Evolutionary conservation across 306 rosid genomes (phyloP), one percentile per base, ranked within the genome.

Genomic region (Corylus heterophylla): DNA sequence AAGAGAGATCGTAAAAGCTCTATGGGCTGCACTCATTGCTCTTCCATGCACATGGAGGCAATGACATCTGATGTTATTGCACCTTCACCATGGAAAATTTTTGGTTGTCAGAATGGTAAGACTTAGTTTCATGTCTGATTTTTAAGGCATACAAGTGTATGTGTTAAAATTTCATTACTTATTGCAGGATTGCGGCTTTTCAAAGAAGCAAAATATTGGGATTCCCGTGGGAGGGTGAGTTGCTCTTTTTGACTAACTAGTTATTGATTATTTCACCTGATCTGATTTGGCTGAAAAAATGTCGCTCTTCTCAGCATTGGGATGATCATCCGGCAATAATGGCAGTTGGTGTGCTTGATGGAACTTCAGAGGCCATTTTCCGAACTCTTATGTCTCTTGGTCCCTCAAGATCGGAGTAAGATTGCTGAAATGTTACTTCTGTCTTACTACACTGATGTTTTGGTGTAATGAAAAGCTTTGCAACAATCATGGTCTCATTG

Each of bases 61-160:
- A 89, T 85, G 87, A 79, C 97, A 56, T 70, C 92, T 42, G 98
- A 94, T 83, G 98, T 94, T 69, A 82, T 89, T 68, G 92, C 94
- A 75, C 92, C 97, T 75, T 94, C 98, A 9, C 89, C 94, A 3
- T 94, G 97, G 98, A 94, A 90, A 79, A 94, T 94, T 72, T 94
- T 94, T 83, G 98, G 98, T 29, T 92, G 93, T 78, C 91, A 85
- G 76, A 94, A 94, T 86, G 98, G 98, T 94, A 85, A 80, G 88
- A 27, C 76, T 80, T 67, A 48, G 63, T 73, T 83, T 71, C 48
- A 68, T 37, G 50, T 82, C 48, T 74, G 78, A 73, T 63, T 83
- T 77, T 76, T 29, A 49, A 42, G 71, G 27, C 35, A 68, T 79
- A 51, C 56, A 83, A 73, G 49, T 77, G 62, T 58, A 63, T 73